Conservation (phyloP, 768 basidiomycete genomes). For the Mycena galopus region DNA sequence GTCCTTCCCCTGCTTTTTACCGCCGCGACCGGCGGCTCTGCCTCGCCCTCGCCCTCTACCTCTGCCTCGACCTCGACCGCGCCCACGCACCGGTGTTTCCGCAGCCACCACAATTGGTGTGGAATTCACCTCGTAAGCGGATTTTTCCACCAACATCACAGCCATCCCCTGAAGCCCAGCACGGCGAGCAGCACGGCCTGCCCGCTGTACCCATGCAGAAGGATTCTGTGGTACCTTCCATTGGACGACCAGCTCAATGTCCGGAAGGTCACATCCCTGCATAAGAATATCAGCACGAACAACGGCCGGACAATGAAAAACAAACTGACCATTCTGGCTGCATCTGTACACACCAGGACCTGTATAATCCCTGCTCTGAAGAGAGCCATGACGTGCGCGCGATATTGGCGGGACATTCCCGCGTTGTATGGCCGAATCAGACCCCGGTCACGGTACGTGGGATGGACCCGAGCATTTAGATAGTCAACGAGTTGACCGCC, state of each 20-base stretch:
- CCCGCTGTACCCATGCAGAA: no score
- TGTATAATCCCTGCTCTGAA: no score
- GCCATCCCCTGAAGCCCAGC: constrained; percentile 38
- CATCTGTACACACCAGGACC: no score
- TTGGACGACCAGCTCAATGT: constrained; percentile 53
- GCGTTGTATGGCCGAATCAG: no score
- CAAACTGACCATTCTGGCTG: constrained; percentile 49
- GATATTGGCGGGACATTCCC: no score
- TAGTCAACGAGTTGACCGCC: no score
- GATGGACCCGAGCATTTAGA: no score
- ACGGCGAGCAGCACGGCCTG: constrained; percentile 46
- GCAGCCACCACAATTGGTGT: no score
- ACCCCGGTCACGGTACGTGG: no score
- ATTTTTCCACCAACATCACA: constrained; percentile 43
- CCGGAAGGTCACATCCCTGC: constrained; percentile 37
- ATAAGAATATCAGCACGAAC: not conserved
- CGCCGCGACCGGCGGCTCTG: not conserved
- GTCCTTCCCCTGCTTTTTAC: not conserved
- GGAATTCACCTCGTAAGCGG: not conserved
- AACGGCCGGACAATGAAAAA: no score
- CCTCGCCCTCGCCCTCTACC: not conserved
- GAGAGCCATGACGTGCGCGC: no score
- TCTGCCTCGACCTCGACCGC: not conserved
- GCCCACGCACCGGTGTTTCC: not conserved
- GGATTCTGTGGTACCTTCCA: constrained; percentile 49